Evolutionary conservation across 345 rosid genomes (phyloP).

Genomic region (Eucalyptus erythrocorys): DNA sequence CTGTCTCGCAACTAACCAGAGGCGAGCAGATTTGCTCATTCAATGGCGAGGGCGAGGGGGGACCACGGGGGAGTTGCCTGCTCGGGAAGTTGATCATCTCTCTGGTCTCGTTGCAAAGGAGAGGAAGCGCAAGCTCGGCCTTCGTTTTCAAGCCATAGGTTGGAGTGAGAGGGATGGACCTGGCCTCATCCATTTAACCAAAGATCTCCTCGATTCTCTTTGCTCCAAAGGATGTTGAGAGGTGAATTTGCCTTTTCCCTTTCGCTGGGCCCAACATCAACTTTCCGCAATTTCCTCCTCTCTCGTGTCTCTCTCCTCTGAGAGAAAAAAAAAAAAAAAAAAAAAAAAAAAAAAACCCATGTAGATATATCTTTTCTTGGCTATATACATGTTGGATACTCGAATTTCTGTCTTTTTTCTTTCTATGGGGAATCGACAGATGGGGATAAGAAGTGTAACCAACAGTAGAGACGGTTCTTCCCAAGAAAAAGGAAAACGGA

Average conservation of each 20-base stretch:
- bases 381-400: background rate
- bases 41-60: background rate
- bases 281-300: background rate
- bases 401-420: background rate
- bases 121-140: conserved; percentile 4
- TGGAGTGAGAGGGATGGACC: conserved; percentile 22
- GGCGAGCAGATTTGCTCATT: background rate
- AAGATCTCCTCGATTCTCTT: conserved; percentile 58
- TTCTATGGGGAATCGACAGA: background rate
- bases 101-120: conserved; percentile 1
- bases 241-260: conserved; percentile 33
- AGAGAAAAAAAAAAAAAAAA: too few species aligned
- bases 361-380: conserved; percentile 9
- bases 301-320: too few species aligned
- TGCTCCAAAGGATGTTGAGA: conserved; percentile 33
- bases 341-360: too few species aligned
- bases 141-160: conserved; percentile 28
- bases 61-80: background rate
- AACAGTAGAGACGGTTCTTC: background rate
- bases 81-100: background rate
- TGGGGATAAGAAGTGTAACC: background rate
- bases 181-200: conserved; percentile 25
- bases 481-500: background rate
- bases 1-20: background rate
- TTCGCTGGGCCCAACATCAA: conserved; percentile 20